Percentiles rank a stretch among this genome's conserved stretches.
Evolutionary conservation across 83 land plant species (phyloP).

Genomic region (Thuja plicata): DNA sequence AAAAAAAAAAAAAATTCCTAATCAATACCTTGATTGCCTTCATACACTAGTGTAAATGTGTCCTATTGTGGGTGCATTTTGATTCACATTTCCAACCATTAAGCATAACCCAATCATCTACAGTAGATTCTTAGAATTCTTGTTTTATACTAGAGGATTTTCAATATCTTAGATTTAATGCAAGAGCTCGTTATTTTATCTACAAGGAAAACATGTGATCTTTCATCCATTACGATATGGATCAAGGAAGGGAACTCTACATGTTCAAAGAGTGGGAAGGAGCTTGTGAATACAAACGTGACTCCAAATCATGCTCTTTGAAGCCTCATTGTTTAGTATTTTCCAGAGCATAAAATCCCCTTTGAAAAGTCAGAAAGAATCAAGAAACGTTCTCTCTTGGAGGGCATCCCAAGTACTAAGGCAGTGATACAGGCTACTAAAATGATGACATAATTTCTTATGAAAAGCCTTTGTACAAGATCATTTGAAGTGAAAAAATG

Average conservation of each 20-base stretch:
- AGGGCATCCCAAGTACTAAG: slow-evolving; percentile 16
- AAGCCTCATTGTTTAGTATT: slow-evolving; percentile 47
- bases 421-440: slow-evolving; percentile 37
- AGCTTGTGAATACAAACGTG: slow-evolving; percentile 38
- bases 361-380: too few relatives aligned
- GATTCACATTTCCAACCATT: neutral
- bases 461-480: slow-evolving; percentile 32
- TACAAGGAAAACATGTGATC: slow-evolving; percentile 80
- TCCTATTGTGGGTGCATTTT: slow-evolving; percentile 18
- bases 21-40: too few relatives aligned
- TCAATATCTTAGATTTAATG: slow-evolving; percentile 75
- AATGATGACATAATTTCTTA: slow-evolving; percentile 34
- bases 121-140: slow-evolving; percentile 10
- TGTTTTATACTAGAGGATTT: slow-evolving; percentile 49
- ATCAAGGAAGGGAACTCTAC: neutral
- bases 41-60: too few relatives aligned
- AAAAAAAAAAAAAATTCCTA: too few relatives aligned
- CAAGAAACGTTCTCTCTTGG: slow-evolving; percentile 17
- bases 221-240: neutral
- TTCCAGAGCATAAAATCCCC: slow-evolving; percentile 31
- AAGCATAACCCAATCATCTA: neutral
- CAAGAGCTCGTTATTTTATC: slow-evolving; percentile 66
- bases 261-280: slow-evolving; percentile 72
- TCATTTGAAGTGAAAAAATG: slow-evolving; percentile 27
- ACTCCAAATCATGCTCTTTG: slow-evolving; percentile 51